A percentile compares a stretch with the other conserved stretches of the same genome.
Evolutionary conservation across 805 yeast species (phyloP).

Genomic region (Starmerella roubikii): DNA sequence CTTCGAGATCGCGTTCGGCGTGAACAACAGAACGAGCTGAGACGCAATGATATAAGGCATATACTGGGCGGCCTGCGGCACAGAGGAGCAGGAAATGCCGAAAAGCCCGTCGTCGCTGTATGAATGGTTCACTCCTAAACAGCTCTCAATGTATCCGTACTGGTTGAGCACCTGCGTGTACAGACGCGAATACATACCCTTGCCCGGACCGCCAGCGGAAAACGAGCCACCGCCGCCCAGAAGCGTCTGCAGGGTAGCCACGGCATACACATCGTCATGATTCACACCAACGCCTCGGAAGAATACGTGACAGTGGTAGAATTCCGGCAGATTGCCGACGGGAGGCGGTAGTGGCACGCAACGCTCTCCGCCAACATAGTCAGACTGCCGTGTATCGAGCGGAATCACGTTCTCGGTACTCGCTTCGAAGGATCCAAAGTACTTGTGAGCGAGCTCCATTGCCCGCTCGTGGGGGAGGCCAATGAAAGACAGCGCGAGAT

Average conservation of each 20-base stretch:
- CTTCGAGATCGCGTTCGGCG: slow-evolving; percentile 47
- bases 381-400: slow-evolving; percentile 26
- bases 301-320: slow-evolving; percentile 73
- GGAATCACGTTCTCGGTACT: slow-evolving; percentile 17
- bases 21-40: slow-evolving; percentile 42
- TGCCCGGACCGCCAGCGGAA: slow-evolving; percentile 98
- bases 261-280: slow-evolving; percentile 76
- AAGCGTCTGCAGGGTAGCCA: slow-evolving; percentile 78
- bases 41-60: slow-evolving; percentile 65
- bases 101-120: slow-evolving; percentile 83
- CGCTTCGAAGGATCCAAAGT: slow-evolving; percentile 51
- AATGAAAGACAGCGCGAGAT: slow-evolving; percentile 72
- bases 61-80: slow-evolving; percentile 75
- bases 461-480: slow-evolving; percentile 70
- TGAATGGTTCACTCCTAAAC: slow-evolving; percentile 77
- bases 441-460: slow-evolving; percentile 42
- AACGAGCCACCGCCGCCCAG: slow-evolving; percentile 97
- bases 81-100: slow-evolving; percentile 74
- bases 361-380: slow-evolving; percentile 48
- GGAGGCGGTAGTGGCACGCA: slow-evolving; percentile 41
- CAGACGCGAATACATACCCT: slow-evolving; percentile 92
- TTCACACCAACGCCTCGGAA: slow-evolving; percentile 77
- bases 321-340: slow-evolving; percentile 58
- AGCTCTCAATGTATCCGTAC: slow-evolving; percentile 80
- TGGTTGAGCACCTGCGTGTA: slow-evolving; percentile 85